These are phyloP conservation scores for Stagonosporopsis vannaccii DNA, from an alignment of 2,329 filamentous ascomycete genomes.

Conservation along the genomic window DNA sequence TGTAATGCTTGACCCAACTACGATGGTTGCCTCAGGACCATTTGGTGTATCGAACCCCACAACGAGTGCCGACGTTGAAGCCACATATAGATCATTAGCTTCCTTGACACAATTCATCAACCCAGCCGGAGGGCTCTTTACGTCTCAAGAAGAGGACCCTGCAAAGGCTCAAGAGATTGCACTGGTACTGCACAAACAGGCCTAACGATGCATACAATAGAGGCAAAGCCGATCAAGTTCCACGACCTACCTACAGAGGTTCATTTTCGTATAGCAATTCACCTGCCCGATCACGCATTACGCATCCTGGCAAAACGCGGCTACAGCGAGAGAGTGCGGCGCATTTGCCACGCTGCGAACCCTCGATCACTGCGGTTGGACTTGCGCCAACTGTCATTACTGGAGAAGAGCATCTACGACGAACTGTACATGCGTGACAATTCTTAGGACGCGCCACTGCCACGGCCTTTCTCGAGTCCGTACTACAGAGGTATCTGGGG, in stretches of 20 bases:
- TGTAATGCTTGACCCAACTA: neutral
- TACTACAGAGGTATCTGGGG: neutral
- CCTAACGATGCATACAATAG: no score
- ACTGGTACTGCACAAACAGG: neutral
- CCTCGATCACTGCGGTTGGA: neutral
- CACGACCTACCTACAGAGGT: neutral
- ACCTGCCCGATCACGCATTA: neutral
- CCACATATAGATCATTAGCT: neutral
- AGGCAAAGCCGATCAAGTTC: neutral
- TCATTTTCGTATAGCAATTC: conserved; percentile 1
- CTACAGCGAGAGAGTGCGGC: neutral
- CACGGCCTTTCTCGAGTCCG: neutral
- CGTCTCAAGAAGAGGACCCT: neutral
- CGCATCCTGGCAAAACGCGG: neutral
- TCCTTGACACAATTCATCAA: neutral
- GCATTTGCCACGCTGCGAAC: neutral
- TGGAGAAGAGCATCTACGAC: neutral
- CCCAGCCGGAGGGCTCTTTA: neutral
- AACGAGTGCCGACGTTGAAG: neutral
- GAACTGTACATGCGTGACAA: neutral
- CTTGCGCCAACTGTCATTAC: neutral
- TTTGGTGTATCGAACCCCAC: no score
- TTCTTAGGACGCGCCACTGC: neutral
- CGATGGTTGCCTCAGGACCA: neutral
- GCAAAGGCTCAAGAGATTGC: neutral